Base-by-base conservation (phyloP, 768 basidiomycete species). In the Boletus vinaceobasis region DNA sequence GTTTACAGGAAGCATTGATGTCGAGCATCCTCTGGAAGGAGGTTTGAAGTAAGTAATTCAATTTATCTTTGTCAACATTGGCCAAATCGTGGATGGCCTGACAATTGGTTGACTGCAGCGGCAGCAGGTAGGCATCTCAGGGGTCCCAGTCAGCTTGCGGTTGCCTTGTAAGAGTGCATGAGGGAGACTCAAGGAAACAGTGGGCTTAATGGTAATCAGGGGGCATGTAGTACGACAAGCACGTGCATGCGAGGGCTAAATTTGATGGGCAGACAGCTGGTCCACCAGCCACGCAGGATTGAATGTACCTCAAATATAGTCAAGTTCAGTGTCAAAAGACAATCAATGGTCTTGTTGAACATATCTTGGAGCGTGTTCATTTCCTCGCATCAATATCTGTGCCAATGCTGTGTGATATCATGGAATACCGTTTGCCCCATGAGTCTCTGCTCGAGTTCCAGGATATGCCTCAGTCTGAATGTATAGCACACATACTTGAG, bases 151-250 rank as follows among this genome's bases (percentile, higher is more conserved):
- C 49, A 98, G 80, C 62, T 87, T 88, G 47, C 90, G 79, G 67
- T 92, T 90, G 7, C 89, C 86, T 59, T 93, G 90, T 27, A 98
- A 80, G 17, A 98, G 78, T 7, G 96, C 92, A 63, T 97, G 93
- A 43, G 97, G 95, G 33, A 99, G 80, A 61, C 93, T 95, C 3
- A 95, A 96, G 63, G 92, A 95, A 56, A 96, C 85, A 8, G 93
- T 93, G 3, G 97, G 97, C 67, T 94, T 96, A 71, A 98, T 99
- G 32, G 96, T 99, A 66, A 99, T 95, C 27, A 7, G 88, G 82
- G 1, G 97, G 97, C 90, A 99, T 97, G n/a, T n/a, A n/a, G 71
- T 92, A 90, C 2, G 79, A 75, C 38, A 99, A 79, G 69, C 97
- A 99, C 36, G 84, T 88, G 33, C 84, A 84, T 10, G 97, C 88